Evolutionary conservation across 129 eudicot species (phyloP).

Genomic region (Pittosporum tobira): DNA sequence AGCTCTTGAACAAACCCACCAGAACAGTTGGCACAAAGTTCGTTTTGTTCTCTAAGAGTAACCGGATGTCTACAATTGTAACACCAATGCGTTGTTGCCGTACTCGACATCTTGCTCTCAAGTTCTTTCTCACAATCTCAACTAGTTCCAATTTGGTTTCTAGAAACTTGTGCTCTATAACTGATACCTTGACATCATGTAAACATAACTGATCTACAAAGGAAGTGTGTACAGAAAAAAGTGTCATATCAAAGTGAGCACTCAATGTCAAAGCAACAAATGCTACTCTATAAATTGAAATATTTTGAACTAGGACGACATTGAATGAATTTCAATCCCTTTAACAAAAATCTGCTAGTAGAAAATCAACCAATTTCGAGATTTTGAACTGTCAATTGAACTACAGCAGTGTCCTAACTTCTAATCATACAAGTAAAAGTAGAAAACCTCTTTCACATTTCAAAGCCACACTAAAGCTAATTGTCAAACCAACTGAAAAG

Average conservation of each 20-base stretch:
- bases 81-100: constrained; percentile 63
- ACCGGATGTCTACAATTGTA: constrained; percentile 60
- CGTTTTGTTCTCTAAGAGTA: constrained; percentile 29
- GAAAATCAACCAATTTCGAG: not conserved
- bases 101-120: constrained; percentile 30
- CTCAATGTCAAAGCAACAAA: not conserved
- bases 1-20: constrained; percentile 71
- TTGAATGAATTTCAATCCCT: not conserved
- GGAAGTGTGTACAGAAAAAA: not conserved
- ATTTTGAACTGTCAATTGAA: not conserved
- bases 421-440: no score
- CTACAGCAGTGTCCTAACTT: not conserved
- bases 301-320: not conserved
- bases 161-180: not conserved
- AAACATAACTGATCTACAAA: not conserved
- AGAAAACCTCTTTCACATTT: not conserved
- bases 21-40: constrained; percentile 41
- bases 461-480: not conserved
- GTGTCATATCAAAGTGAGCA: constrained; percentile 3
- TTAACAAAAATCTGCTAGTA: not conserved
- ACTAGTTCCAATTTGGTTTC: constrained; percentile 16
- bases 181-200: constrained; percentile 3
- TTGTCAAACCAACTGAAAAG: no score
- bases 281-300: not conserved
- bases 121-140: constrained; percentile 20